These are phyloP conservation scores for Leucoagaricus sp. DNA, from an alignment of 1,284 basidiomycete genomes.

Conservation along the genomic window DNA sequence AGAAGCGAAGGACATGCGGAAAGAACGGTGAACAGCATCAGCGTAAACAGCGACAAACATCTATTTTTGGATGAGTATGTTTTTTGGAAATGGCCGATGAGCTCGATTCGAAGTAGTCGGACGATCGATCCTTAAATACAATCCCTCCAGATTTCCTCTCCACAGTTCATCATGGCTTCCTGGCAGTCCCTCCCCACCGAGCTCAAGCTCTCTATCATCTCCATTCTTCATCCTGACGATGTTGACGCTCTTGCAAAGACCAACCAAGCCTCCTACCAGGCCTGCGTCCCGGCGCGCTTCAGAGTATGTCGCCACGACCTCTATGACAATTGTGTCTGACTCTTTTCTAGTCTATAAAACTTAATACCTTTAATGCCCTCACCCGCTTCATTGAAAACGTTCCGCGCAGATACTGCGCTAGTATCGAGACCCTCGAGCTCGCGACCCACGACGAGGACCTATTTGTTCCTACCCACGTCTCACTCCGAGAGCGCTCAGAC, in stretches of 20 bases:
- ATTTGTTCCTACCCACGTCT: constrained; percentile 17
- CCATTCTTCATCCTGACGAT: constrained; percentile 45
- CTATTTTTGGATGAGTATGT: constrained; percentile 9
- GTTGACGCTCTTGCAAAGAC: constrained; percentile 45
- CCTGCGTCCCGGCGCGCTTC: constrained; percentile 62
- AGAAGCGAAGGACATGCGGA: constrained; percentile 8
- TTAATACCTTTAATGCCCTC: constrained; percentile 48
- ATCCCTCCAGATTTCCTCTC: neutral
- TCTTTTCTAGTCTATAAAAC: constrained; percentile 45
- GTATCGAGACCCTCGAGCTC: constrained; percentile 58
- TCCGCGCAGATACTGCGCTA: constrained; percentile 50
- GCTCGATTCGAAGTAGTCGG: constrained; percentile 15
- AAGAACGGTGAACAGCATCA: constrained; percentile 15
- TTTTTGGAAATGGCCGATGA: constrained; percentile 16
- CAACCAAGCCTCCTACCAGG: constrained; percentile 48
- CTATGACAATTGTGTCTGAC: constrained; percentile 10
- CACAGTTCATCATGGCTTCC: constrained; percentile 22
- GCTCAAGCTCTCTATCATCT: constrained; percentile 61
- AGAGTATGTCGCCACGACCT: constrained; percentile 39
- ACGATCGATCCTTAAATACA: constrained; percentile 13
- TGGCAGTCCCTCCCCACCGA: constrained; percentile 66
- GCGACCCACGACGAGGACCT: constrained; percentile 41
- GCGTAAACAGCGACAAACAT: constrained; percentile 13
- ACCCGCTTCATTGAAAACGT: constrained; percentile 55
- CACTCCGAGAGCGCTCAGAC: constrained; percentile 39